Base-by-base conservation (phyloP, 371 early-diverging fungal species). In the Haplosporangium sp. region DNA sequence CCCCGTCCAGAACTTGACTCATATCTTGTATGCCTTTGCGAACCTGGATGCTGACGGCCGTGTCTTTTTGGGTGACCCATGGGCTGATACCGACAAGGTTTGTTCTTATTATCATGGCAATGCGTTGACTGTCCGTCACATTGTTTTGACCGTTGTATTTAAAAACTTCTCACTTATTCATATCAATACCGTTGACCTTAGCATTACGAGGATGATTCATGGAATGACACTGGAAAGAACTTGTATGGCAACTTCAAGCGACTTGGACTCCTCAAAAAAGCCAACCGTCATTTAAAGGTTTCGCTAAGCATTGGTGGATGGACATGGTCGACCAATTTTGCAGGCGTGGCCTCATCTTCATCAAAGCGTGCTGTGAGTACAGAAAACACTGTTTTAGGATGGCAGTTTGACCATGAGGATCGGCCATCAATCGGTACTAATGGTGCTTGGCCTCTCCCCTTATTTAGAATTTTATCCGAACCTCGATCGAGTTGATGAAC, bases 1-100 rank as follows among this genome's bases (percentile, higher is more conserved):
- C 5, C 86, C 89, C 36, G 91, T 84, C 23, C 83, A 86, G 55
- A 87, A 91, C 51, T 80, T 94, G 45, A 93, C 94, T 5, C 93
- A 94, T 67, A 70, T 97, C 68, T 89, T 94, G 63, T 96, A 97
- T 80, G 95, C 93, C 20, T 97, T 97, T 85, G 93, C 93, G 48
- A 94, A 95, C 73, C 83, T 96, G 13, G 83, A 89, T 52, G 83
- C 85, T 10, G 83, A 90, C 59, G 89, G 93, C n/a, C 73, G 81
- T 10, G 88, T 92, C 11, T 82, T 89, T 29, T 82, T 91, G 8
- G 87, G 90, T 14, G 95, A 95, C 80, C 61, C 87, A 7, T 94
- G 93, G 93, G 92, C 94, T 7, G 94, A 94, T 73, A 85, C 83
- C 16, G 93, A 94, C 59, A 92, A 92, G 62, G 89, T 87, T 80